phyloP scores from a whole-genome alignment of 2,329 filamentous ascomycete species.

The Aspergillus pseudoviridinutans region DNA sequence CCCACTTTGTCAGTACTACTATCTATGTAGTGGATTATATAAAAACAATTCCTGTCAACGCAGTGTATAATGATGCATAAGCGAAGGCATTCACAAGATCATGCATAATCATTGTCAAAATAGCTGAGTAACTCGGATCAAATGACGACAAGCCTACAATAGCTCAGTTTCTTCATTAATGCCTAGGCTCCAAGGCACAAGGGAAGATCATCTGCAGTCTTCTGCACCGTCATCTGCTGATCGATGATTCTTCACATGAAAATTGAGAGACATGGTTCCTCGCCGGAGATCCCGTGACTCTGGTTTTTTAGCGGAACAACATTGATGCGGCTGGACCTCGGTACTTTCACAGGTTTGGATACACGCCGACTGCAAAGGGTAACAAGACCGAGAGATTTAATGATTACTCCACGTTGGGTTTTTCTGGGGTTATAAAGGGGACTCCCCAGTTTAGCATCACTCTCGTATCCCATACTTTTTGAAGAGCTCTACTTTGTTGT shows the following conservation, averaged over 20 bases:
- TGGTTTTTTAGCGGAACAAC: conserved; percentile 15
- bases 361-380: conserved; percentile 10
- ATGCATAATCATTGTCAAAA: neutral
- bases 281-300: conserved; percentile 23
- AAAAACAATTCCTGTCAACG: neutral
- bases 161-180: neutral
- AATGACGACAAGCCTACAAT: neutral
- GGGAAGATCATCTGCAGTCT: neutral
- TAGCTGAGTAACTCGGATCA: neutral
- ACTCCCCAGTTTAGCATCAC: conserved; percentile 3
- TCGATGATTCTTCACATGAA: conserved; percentile 20
- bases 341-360: conserved; percentile 23
- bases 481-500: neutral
- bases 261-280: neutral
- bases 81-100: neutral
- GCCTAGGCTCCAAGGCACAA: neutral
- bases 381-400: conserved; percentile 14
- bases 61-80: no score
- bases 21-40: neutral
- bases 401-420: neutral
- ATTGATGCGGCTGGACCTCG: conserved; percentile 28
- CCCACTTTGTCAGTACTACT: no score
- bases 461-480: conserved; percentile 6
- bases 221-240: neutral
- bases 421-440: conserved; percentile 12